Conservation (phyloP, 2,329 filamentous ascomycete species). For the Eutypa lata region DNA sequence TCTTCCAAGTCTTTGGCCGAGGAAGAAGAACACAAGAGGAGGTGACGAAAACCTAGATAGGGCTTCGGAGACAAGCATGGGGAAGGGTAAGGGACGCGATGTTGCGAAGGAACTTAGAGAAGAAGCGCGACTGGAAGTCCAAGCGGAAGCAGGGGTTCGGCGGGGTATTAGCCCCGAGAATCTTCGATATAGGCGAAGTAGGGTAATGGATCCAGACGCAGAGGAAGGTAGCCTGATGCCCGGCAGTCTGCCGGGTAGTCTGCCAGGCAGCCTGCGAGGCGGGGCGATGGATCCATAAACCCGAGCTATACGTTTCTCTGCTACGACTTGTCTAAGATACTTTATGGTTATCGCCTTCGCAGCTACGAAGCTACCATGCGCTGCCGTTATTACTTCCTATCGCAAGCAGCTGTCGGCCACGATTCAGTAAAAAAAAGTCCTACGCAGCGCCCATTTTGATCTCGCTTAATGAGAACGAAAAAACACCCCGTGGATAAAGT, state of each 20-base stretch:
- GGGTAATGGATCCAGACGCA: constrained; percentile 31
- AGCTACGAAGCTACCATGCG: no score
- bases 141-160: constrained; percentile 39
- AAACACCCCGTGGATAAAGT: no score
- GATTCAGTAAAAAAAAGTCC: no score
- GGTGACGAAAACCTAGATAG: constrained; percentile 58
- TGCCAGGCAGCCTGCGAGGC: constrained; percentile 46
- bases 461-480: no score
- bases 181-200: constrained; percentile 36
- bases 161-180: constrained; percentile 30
- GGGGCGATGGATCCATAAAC: constrained; percentile 26
- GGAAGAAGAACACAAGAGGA: constrained; percentile 78
- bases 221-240: constrained; percentile 40
- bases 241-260: constrained; percentile 44
- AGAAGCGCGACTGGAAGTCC: constrained; percentile 45
- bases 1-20: constrained; percentile 76
- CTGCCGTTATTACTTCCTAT: no score
- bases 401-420: no score
- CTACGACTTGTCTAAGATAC: no score
- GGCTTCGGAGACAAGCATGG: constrained; percentile 40
- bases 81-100: constrained; percentile 54
- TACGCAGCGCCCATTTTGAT: no score
- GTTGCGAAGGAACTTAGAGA: constrained; percentile 47
- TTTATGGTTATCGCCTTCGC: no score
- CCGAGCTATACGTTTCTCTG: constrained; percentile 13